phyloP scores from a whole-genome alignment of 2,329 filamentous ascomycete genomes.

The Ramichloridium luteum region DNA sequence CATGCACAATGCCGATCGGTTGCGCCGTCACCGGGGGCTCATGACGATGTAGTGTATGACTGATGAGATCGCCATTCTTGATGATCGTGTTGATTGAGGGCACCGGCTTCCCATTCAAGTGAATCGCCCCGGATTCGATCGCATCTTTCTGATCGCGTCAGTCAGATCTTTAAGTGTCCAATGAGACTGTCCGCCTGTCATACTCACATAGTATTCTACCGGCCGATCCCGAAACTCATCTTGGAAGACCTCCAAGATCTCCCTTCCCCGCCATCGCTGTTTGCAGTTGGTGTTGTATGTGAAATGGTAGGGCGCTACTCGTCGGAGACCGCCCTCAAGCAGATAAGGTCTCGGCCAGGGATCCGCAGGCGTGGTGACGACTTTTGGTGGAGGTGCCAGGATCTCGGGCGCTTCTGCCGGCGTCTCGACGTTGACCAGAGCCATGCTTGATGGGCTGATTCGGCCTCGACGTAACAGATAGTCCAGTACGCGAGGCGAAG shows the following conservation, averaged over 20 bases:
- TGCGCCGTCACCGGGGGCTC: constrained; percentile 82
- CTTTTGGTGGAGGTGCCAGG: constrained; percentile 35
- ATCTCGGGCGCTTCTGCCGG: constrained; percentile 23
- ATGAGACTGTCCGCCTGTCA: not conserved
- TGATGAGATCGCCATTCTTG: constrained; percentile 81
- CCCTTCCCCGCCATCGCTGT: constrained; percentile 75
- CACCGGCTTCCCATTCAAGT: constrained; percentile 63
- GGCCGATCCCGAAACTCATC: constrained; percentile 86
- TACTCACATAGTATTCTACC: constrained; percentile 66
- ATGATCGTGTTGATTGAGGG: constrained; percentile 55
- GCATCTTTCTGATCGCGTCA: constrained; percentile 46
- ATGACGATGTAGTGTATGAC: constrained; percentile 87
- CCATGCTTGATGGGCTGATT: constrained; percentile 17
- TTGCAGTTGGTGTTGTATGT: constrained; percentile 96
- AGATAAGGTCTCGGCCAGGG: constrained; percentile 63
- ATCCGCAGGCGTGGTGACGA: constrained; percentile 42
- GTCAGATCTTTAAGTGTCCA: constrained; percentile 15
- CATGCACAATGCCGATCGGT: constrained; percentile 71
- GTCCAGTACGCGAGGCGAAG: constrained; percentile 40
- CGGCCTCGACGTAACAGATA: constrained; percentile 38
- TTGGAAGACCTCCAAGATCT: constrained; percentile 75
- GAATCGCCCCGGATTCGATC: constrained; percentile 67
- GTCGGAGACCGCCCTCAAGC: constrained; percentile 55
- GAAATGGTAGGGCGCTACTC: constrained; percentile 76
- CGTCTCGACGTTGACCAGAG: constrained; percentile 18